Conservation (phyloP, 495 filamentous ascomycete species). For the Penicillium salamii region DNA sequence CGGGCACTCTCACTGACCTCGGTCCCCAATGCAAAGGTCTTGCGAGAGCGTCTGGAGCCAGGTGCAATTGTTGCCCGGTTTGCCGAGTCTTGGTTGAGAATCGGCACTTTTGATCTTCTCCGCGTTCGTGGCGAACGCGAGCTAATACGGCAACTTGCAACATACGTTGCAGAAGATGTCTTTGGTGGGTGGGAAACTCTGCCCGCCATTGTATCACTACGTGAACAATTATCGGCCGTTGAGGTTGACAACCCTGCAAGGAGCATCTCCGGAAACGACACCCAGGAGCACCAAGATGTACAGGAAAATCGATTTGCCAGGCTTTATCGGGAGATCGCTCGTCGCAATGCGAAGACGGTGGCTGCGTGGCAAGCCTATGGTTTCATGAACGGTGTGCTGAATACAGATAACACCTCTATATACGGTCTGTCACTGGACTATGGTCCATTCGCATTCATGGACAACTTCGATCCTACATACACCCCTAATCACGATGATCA, state of each 20-base stretch:
- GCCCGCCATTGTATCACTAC: slow-evolving; percentile 48
- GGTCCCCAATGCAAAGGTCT: slow-evolving; percentile 65
- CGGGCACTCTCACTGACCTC: slow-evolving; percentile 80
- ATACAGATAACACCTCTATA: slow-evolving; percentile 94
- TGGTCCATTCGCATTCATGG: slow-evolving; percentile 94
- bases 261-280: slow-evolving; percentile 50
- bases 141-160: slow-evolving; percentile 67
- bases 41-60: slow-evolving; percentile 83
- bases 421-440: slow-evolving; percentile 88
- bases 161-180: slow-evolving; percentile 82
- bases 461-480: slow-evolving; percentile 90
- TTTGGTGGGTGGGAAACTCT: slow-evolving; percentile 80
- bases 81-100: slow-evolving; percentile 85
- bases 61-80: slow-evolving; percentile 90
- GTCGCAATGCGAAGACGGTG: slow-evolving; percentile 83
- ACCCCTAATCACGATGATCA: slow-evolving; percentile 97
- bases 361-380: slow-evolving; percentile 96
- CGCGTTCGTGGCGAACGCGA: slow-evolving; percentile 76
- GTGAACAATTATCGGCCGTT: slow-evolving; percentile 34
- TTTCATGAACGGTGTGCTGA: slow-evolving; percentile 96
- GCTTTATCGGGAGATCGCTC: slow-evolving; percentile 82
- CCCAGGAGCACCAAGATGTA: slow-evolving; percentile 60
- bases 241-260: slow-evolving; percentile 40
- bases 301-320: slow-evolving; percentile 84
- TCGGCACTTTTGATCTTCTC: slow-evolving; percentile 91